Percentiles rank a stretch among this genome's conserved stretches.
These are phyloP conservation scores for Skeletonema marinoi DNA, from an alignment of 108 stramenopile genomes.

Conservation along the genomic window DNA sequence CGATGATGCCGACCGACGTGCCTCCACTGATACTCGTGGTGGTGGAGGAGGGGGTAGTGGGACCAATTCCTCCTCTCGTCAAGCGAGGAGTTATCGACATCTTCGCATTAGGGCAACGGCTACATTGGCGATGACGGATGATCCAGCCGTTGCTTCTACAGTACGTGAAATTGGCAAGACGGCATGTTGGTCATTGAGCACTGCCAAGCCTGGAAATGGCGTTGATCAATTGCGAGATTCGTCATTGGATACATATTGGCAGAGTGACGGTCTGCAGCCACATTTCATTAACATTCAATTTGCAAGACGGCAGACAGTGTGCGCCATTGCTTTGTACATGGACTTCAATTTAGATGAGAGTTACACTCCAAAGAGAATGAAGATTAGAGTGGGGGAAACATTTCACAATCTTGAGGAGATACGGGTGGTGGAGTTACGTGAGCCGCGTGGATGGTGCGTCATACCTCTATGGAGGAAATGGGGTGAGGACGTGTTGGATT, in stretches of 20 bases:
- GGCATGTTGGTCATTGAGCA: conserved; percentile 90
- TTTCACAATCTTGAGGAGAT: conserved; percentile 92
- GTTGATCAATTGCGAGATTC: conserved; percentile 92
- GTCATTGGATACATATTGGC: conserved; percentile 92
- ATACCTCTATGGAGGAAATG: conserved; percentile 65
- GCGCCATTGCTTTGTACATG: conserved; percentile 88
- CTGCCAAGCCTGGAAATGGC: conserved; percentile 97
- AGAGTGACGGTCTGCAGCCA: conserved; percentile 92
- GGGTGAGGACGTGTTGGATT: conserved; percentile 45
- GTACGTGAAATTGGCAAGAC: conserved; percentile 81
- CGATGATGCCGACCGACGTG: neutral
- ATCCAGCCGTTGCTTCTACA: conserved; percentile 35
- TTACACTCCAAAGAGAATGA: conserved; percentile 94
- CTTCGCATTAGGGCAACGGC: conserved; percentile 60
- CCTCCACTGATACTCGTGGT: neutral
- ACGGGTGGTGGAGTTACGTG: conserved; percentile 77
- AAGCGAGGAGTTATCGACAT: conserved; percentile 24
- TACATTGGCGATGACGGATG: conserved; percentile 56
- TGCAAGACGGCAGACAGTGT: conserved; percentile 80
- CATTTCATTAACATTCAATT: conserved; percentile 97
- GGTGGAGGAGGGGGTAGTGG: neutral
- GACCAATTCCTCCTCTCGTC: neutral
- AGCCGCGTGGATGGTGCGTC: conserved; percentile 87
- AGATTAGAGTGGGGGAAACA: conserved; percentile 85
- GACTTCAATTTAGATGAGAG: conserved; percentile 91